A percentile compares a stretch with the other conserved stretches of the same genome.
phyloP scores from a whole-genome alignment of 1,139 yeast species.

The Taphrina populina region DNA sequence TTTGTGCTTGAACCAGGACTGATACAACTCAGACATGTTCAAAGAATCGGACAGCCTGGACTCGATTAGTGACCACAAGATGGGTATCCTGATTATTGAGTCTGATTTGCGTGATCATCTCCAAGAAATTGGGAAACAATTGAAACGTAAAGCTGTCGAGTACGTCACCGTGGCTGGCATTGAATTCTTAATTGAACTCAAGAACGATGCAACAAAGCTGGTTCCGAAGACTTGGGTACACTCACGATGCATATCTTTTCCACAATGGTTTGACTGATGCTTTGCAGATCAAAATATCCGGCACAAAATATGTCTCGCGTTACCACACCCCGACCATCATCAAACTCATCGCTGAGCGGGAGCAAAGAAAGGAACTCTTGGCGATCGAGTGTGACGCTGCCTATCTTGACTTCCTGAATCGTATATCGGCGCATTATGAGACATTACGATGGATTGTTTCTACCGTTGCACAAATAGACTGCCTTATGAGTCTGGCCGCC shows the following conservation, averaged over 20 bases:
- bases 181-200: slow-evolving; percentile 70
- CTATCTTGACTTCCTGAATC: slow-evolving; percentile 54
- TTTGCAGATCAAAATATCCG: slow-evolving; percentile 22
- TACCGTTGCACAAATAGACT: slow-evolving; percentile 65
- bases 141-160: slow-evolving; percentile 60
- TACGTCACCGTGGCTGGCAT: slow-evolving; percentile 61
- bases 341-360: slow-evolving; percentile 55
- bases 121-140: slow-evolving; percentile 47
- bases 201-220: slow-evolving; percentile 55
- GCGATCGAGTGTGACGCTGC: slow-evolving; percentile 57
- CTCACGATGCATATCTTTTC: slow-evolving; percentile 44
- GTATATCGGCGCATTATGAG: slow-evolving; percentile 55
- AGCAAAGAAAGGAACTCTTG: slow-evolving; percentile 63
- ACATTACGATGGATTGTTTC: slow-evolving; percentile 54
- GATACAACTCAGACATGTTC: slow-evolving; percentile 32
- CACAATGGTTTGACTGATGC: background rate
- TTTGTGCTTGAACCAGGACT: slow-evolving; percentile 12
- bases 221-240: slow-evolving; percentile 68
- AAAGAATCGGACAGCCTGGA: slow-evolving; percentile 48
- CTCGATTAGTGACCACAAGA: slow-evolving; percentile 44
- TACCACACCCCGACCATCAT: slow-evolving; percentile 64
- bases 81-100: slow-evolving; percentile 44
- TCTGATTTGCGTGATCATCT: slow-evolving; percentile 55
- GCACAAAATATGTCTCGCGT: slow-evolving; percentile 69
- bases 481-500: slow-evolving; percentile 68